Base-by-base conservation (phyloP, 1,284 basidiomycete genomes). In the Cryptococcus wingfieldii region DNA sequence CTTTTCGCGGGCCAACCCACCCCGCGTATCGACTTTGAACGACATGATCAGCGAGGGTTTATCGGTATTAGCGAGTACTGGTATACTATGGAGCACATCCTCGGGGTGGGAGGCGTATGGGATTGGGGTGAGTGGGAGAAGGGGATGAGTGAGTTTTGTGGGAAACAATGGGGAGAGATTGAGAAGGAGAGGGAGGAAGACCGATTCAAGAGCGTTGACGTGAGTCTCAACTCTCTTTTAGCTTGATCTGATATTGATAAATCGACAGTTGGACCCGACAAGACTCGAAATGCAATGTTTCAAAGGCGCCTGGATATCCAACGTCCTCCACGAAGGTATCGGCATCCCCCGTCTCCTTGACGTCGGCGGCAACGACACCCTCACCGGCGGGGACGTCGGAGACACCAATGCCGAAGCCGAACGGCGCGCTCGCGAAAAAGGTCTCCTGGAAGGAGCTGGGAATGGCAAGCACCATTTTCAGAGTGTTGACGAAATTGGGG, bases 61-160 rank as follows among this genome's bases (percentile, higher is more conserved):
- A 97, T 99, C 64, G 96, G 96, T 4, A 87, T 98, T 37, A 95
- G 91, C 12, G 96, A 99, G 76, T 99, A 98, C 74, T 99, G 95
- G 94, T 98, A 97, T 78, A 97, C 94, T 28, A 90, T 93, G 6
- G 66, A 74, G 43, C 92, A 98, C 71, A 87, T 98, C 42, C 93
- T 98, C 64, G 89, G 89, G 3, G 82, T 97, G 2, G 95, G 94
- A 13, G 96, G 96, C 1, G 83, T 91, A 7, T 98, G 97, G 79
- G 90, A 98, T 74, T 95, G 90, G 75, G 89, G 92, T 23, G 87
- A 94, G 69, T 98, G 96, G 77, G 95, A 98, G 72, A 86, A 87
- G 50, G 90, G 92, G 3, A 96, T 96, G 31, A 83, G 85, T 23
- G 81, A 85, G 25, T 99, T 93, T 72, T 99, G 96, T 66, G 79